Evolutionary conservation across 257 asterid genomes (phyloP).

Genomic region (Gardenia jasminoides): DNA sequence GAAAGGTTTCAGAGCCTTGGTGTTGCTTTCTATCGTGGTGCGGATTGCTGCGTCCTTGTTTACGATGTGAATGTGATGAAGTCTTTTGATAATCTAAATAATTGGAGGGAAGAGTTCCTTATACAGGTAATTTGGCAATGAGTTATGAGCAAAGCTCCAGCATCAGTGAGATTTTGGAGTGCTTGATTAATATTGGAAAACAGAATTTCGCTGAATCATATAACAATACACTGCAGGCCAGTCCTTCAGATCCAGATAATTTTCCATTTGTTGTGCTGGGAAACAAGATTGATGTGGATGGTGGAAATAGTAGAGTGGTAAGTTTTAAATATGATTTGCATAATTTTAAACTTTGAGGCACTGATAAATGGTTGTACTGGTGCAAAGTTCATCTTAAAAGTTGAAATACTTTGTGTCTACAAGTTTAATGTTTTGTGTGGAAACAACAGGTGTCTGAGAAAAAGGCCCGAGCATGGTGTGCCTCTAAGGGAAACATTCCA

Average conservation of each 20-base stretch:
- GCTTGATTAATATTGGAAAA: neutral
- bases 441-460: constrained; percentile 84
- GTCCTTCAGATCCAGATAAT: constrained; percentile 96
- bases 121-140: constrained; percentile 62
- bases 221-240: constrained; percentile 63
- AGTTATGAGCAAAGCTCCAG: neutral
- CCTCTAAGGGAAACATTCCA: constrained; percentile 92
- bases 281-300: constrained; percentile 93
- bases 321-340: constrained; percentile 6
- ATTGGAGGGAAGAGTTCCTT: constrained; percentile 96
- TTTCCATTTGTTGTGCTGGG: constrained; percentile 98
- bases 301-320: constrained; percentile 97
- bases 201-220: neutral
- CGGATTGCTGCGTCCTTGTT: constrained; percentile 98
- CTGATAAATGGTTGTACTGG: neutral
- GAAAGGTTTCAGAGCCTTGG: constrained; percentile 99
- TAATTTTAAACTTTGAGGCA: neutral
- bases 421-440: neutral
- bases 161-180: neutral
- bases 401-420: neutral
- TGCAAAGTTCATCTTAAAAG: neutral
- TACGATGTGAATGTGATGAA: constrained; percentile 92
- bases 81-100: constrained; percentile 89
- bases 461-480: constrained; percentile 99
- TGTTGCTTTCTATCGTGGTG: constrained; percentile 99